Conservation (phyloP, 352 stramenopile species). For the Pythium periplocum region DNA sequence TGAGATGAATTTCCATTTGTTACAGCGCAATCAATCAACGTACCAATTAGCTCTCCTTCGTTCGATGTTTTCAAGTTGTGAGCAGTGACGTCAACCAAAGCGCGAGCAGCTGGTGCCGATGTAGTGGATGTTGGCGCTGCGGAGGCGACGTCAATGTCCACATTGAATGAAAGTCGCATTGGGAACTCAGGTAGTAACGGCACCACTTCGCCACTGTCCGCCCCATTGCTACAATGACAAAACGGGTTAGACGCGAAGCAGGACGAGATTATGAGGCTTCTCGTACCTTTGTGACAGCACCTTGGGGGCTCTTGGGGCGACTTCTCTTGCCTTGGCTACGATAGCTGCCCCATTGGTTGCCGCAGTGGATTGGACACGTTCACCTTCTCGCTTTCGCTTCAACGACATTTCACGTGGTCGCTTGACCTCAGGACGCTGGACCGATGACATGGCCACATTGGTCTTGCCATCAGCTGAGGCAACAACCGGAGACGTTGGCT, state of each 20-base stretch:
- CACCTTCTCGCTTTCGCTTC: constrained; percentile 67
- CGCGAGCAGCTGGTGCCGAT: constrained; percentile 1
- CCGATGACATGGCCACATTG: no score
- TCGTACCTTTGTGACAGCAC: constrained; percentile 52
- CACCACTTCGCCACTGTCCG: constrained; percentile 11
- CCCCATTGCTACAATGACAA: not conserved
- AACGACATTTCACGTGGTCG: constrained; percentile 24
- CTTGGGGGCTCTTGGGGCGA: constrained; percentile 43
- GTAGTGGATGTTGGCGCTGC: constrained; percentile 3
- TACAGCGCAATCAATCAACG: constrained; percentile 2
- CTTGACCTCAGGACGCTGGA: constrained; percentile 5
- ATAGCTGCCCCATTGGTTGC: constrained; percentile 15
- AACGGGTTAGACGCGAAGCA: no score
- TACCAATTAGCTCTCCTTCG: constrained; percentile 32
- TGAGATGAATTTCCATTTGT: constrained; percentile 2
- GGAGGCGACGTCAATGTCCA: constrained; percentile 40
- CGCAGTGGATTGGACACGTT: constrained; percentile 17
- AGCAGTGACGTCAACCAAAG: constrained; percentile 48
- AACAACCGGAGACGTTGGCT: not conserved
- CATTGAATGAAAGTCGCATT: constrained; percentile 52
- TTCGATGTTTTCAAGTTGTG: constrained; percentile 43
- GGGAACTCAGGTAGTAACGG: constrained; percentile 54
- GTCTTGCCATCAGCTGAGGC: no score
- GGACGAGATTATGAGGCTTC: constrained; percentile 2
- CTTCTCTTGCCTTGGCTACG: constrained; percentile 52